Evolutionary conservation across 306 rosid species (phyloP), one percentile per base, ranked within the genome.

Genomic region (Canavalia ensiformis): DNA sequence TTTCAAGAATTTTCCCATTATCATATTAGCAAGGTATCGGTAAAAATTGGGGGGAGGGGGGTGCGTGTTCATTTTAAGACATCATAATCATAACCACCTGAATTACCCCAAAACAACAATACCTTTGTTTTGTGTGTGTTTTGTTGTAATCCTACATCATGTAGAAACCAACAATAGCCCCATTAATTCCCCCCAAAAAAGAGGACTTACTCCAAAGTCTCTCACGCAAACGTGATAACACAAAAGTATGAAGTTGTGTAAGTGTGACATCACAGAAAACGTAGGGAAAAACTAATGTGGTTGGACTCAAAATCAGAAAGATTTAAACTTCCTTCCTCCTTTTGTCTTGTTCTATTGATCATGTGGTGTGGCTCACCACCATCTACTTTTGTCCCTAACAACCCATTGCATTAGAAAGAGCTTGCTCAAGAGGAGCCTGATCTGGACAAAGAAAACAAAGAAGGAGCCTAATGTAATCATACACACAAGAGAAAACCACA

Each of bases 401-500:
- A 83, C 78, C 82, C 82, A 76, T 41, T 59, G 33, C 85, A 28
- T 41, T 49, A 13, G 41, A 69, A 82, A 76, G 34, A 83, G 33
- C 60, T 52, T 39, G 33, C 33, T 76, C 4, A 28, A 76, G 47
- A 68, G 59, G 71, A 35, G 4, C 33, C 56, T 58, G 55, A 51
- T 63, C 64, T 50, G 41, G 41, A 37, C 41, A 2, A 37, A 37
- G 4, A 37, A 37, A 37, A 2, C 41, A 45, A 68, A 18, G 25
- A 46, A 68, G 71, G 56, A 30, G 28, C 31, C 45, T 42, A 75
- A 66, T 66, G 76, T 55, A 66, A 81, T 81, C 62, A 81, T 29
- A 8, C 11, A 3, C 2, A 75, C 37, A n/a, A 49, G 13, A 28
- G 50, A 82, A 57, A 67, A 2, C 45, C 8, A 59, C 56, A 25